These are phyloP conservation scores for Jasminum sambac DNA, from an alignment of 257 asterid genomes.

Conservation along the genomic window DNA sequence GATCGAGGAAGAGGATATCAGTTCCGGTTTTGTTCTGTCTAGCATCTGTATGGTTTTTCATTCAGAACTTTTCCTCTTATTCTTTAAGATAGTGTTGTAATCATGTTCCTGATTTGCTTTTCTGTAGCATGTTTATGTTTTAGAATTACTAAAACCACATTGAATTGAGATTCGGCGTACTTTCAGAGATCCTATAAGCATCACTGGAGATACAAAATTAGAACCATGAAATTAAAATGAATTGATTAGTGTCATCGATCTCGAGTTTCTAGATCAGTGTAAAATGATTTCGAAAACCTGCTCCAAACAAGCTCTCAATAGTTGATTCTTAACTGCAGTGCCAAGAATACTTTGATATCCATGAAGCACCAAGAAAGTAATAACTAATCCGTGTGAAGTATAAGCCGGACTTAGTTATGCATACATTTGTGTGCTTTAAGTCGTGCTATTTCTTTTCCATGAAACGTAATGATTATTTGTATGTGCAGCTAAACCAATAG, in stretches of 20 bases:
- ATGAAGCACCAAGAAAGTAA: background rate
- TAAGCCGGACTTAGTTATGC: background rate
- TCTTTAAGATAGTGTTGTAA: background rate
- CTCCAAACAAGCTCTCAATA: background rate
- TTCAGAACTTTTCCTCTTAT: background rate
- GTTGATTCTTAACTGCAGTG: background rate
- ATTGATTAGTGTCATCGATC: background rate
- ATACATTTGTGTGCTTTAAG: background rate
- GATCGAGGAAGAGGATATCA: conserved; percentile 81
- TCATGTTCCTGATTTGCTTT: conserved; percentile 1
- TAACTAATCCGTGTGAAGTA: background rate
- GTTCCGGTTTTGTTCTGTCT: conserved; percentile 69
- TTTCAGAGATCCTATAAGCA: background rate
- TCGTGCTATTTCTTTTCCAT: conserved; percentile 4
- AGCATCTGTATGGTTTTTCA: conserved; percentile 54
- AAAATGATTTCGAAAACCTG: too few relatives aligned
- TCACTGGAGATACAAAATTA: background rate
- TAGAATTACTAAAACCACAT: background rate
- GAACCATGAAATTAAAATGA: background rate
- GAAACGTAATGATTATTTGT: background rate
- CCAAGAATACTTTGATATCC: background rate
- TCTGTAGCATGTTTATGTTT: background rate
- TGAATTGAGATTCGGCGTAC: background rate
- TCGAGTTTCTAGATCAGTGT: background rate
- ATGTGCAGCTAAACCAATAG: conserved; percentile 70